Evolutionary conservation across 768 basidiomycete genomes (phyloP), one percentile per base, ranked within the genome.

Genomic region (Dictyophora rubrovolvata): DNA sequence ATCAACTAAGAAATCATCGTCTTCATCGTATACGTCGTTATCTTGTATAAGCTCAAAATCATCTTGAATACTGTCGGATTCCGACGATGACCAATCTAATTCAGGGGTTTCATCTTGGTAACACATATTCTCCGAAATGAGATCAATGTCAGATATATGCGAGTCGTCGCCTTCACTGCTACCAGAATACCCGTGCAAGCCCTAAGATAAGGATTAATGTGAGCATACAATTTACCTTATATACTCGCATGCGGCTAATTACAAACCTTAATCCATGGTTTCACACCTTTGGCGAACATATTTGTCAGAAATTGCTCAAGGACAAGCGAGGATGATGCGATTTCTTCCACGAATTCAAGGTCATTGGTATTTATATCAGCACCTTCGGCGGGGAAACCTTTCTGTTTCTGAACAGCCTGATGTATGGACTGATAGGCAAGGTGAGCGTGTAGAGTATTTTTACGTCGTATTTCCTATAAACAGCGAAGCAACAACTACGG

Each of bases 211-310:
- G 14, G 12, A 12, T 42, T 14, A n/a, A 14, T 14, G 11, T 42
- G n/a, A 42, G 42, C 42, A 9, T 12, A 42, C 42, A 28, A 28
- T 28, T 28, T 28, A 28, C 42, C 42, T 42, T 42, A 14, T 4
- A 14, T 42, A 9, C 10, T 2, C 28, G 7, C 28, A 42, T n/a
- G 2, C 42, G 12, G n/a, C n/a, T n/a, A 42, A 18, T 59, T 6
- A 18, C 48, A 21, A 36, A 59, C 57, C 57, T 59, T 59, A 33
- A 33, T 52, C 57, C 57, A 59, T 34, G 57, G 57, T 33, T 36
- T 59, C 18, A 59, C 28, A 12, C 48, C 21, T n/a, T 35, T 59
- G 16, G 16, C 22, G 22, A 17, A 52, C 48, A 59, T 36, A 14
- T 21, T 33, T 11, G 49, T 59, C 50, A 59, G 35, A n/a, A 2